Conservation (phyloP, 306 rosid species). For the Rosa persica region DNA sequence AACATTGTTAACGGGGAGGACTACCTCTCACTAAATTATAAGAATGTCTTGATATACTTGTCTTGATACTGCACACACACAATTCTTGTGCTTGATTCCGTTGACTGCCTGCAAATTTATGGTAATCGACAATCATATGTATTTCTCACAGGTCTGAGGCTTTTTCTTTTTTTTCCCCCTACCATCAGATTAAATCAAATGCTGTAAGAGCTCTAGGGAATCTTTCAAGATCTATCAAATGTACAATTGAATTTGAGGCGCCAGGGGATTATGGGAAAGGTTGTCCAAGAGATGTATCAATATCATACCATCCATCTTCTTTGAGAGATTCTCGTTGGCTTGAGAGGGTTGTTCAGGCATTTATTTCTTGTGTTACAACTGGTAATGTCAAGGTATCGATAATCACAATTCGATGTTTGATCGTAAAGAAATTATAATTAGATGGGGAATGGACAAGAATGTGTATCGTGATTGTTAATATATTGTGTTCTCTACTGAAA, state of each 20-base stretch:
- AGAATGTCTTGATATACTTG: neutral
- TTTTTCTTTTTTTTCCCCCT: neutral
- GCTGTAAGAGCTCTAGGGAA: conserved; percentile 99
- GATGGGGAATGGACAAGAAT: conserved; percentile 10
- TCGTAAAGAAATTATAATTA: neutral
- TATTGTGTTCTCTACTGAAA: conserved; percentile 22
- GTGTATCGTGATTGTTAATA: conserved; percentile 9
- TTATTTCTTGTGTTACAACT: conserved; percentile 73
- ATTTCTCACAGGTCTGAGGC: neutral
- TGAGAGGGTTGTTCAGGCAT: conserved; percentile 72
- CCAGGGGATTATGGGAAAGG: conserved; percentile 26
- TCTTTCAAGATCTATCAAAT: conserved; percentile 76
- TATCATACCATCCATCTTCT: conserved; percentile 33
- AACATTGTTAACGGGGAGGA: neutral
- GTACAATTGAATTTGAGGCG: conserved; percentile 32
- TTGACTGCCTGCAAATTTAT: neutral
- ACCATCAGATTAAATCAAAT: conserved; percentile 83
- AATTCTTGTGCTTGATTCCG: neutral
- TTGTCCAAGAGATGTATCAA: conserved; percentile 27
- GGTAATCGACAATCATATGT: neutral
- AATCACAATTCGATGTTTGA: conserved; percentile 15
- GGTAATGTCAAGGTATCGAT: conserved; percentile 90
- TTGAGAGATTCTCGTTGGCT: conserved; percentile 46
- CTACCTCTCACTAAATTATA: neutral
- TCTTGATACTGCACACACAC: neutral